These are phyloP conservation scores for Fistulifera pelliculosa DNA, from an alignment of 108 stramenopile genomes.

Conservation along the genomic window DNA sequence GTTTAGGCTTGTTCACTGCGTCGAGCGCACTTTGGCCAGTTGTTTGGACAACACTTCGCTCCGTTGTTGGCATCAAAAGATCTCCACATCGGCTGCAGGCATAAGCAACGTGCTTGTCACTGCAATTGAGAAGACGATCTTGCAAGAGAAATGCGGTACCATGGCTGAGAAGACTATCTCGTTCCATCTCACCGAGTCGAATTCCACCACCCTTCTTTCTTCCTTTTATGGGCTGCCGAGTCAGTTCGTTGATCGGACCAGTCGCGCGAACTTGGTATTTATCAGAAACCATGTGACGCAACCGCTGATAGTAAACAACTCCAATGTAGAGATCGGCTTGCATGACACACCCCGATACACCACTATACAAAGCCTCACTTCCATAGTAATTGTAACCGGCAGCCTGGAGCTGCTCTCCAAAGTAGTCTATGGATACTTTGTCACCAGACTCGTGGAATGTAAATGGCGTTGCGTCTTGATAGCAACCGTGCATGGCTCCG, in stretches of 20 bases:
- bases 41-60: slow-evolving; percentile 66
- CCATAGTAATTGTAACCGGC: slow-evolving; percentile 99
- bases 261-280: slow-evolving; percentile 98
- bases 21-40: slow-evolving; percentile 67
- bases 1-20: slow-evolving; percentile 50
- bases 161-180: slow-evolving; percentile 94
- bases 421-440: slow-evolving; percentile 93
- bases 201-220: slow-evolving; percentile 97
- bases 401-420: slow-evolving; percentile 94
- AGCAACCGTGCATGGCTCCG: slow-evolving; percentile 92
- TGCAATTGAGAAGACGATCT: slow-evolving; percentile 93
- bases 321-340: slow-evolving; percentile 98
- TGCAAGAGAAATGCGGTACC: slow-evolving; percentile 93
- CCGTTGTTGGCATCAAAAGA: slow-evolving; percentile 74
- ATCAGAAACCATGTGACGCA: slow-evolving; percentile 99
- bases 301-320: slow-evolving; percentile 96
- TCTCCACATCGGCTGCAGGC: slow-evolving; percentile 89
- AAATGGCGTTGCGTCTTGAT: slow-evolving; percentile 98
- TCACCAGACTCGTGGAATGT: slow-evolving; percentile 91
- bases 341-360: slow-evolving; percentile 93
- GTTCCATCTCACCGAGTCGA: slow-evolving; percentile 99
- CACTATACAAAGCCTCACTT: slow-evolving; percentile 96
- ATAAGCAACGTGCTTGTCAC: slow-evolving; percentile 89
- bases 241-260: slow-evolving; percentile 91
- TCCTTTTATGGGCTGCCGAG: slow-evolving; percentile 98